phyloP scores from a whole-genome alignment of 163 green algal species.

The Prototheca cutis region DNA sequence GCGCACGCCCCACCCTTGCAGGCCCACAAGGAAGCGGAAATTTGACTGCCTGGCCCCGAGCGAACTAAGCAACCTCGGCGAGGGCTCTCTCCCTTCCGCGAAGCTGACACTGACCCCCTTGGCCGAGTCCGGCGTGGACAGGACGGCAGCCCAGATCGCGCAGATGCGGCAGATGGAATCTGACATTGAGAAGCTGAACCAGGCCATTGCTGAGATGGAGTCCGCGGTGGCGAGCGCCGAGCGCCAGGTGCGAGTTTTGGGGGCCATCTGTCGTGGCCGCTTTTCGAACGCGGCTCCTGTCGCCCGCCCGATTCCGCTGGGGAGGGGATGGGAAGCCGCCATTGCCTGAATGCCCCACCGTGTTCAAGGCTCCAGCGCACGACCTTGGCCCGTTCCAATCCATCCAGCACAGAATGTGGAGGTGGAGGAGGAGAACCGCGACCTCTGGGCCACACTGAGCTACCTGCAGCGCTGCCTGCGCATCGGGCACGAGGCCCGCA shows the following conservation, averaged over 20 bases:
- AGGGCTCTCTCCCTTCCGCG: background rate
- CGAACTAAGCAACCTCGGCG: background rate
- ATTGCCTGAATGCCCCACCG: background rate
- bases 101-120: background rate
- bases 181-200: constrained; percentile 11
- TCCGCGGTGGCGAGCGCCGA: constrained; percentile 6
- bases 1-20: background rate
- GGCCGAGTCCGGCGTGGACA: background rate
- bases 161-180: constrained; percentile 10
- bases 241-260: constrained; percentile 6
- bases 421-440: background rate
- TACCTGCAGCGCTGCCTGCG: constrained; percentile 2
- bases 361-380: too few relatives aligned
- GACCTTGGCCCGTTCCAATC: too few relatives aligned
- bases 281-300: too few relatives aligned
- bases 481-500: background rate
- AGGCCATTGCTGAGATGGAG: constrained; percentile 4
- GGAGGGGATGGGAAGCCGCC: too few relatives aligned
- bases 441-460: constrained; percentile 3
- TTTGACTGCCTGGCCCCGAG: background rate
- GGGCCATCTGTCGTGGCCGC: too few relatives aligned
- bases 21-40: background rate
- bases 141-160: background rate
- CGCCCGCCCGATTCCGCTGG: too few relatives aligned
- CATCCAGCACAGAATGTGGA: background rate